These are phyloP conservation scores for Talaromyces stipitatus DNA, from an alignment of 495 filamentous ascomycete species.

Conservation along the genomic window DNA sequence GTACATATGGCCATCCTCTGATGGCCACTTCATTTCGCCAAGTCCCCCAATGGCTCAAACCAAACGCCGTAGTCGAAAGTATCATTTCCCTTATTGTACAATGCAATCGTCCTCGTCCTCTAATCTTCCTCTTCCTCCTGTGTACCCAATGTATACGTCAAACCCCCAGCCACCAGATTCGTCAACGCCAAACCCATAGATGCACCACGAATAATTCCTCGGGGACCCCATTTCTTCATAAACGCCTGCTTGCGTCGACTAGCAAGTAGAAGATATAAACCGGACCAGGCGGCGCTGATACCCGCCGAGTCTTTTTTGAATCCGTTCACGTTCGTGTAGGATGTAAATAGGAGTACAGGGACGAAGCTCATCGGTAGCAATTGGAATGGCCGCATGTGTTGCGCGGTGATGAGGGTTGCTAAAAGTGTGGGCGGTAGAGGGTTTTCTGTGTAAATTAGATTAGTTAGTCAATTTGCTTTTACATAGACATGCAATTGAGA, in stretches of 20 bases:
- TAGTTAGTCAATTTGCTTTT: background rate
- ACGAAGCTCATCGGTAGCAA: constrained; percentile 72
- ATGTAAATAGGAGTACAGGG: constrained; percentile 75
- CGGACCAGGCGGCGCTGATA: constrained; percentile 77
- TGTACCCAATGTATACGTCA: constrained; percentile 62
- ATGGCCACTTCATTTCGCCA: no score
- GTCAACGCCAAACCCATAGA: constrained; percentile 62
- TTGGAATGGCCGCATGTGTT: constrained; percentile 69
- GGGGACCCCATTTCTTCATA: constrained; percentile 54
- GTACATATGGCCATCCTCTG: background rate
- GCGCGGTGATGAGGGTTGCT: constrained; percentile 70
- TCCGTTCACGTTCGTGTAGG: constrained; percentile 72
- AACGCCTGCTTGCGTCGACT: constrained; percentile 52
- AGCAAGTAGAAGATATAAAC: constrained; percentile 74
- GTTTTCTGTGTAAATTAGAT: constrained; percentile 49
- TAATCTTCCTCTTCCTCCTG: constrained; percentile 44
- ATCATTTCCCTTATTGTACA: background rate
- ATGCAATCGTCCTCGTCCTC: background rate
- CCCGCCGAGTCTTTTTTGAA: constrained; percentile 80
- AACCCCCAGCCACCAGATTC: constrained; percentile 64
- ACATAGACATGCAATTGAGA: background rate
- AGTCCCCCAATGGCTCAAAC: background rate
- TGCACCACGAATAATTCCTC: constrained; percentile 62
- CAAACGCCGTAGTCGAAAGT: constrained; percentile 9
- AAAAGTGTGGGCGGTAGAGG: constrained; percentile 71